Conservation (phyloP, 208 protist genomes). For the Blechomonas ayalai region DNA sequence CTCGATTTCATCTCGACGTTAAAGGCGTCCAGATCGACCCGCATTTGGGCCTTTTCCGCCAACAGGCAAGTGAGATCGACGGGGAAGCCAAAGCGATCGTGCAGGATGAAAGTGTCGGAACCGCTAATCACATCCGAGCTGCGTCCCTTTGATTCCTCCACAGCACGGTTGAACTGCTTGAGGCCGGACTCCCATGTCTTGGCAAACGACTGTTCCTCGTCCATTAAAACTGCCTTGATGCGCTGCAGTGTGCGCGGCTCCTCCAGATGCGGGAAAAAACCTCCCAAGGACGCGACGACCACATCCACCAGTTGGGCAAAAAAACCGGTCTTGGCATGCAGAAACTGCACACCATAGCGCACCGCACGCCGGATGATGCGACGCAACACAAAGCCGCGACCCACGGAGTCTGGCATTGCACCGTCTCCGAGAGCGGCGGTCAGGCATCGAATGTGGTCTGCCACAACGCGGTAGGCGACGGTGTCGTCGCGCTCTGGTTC, state of each 20-base stretch:
- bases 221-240: constrained; percentile 86
- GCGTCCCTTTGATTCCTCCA: constrained; percentile 49
- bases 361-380: constrained; percentile 97
- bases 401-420: constrained; percentile 90
- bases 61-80: constrained; percentile 97
- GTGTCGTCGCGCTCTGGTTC: constrained; percentile 84
- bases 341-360: constrained; percentile 94
- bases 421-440: constrained; percentile 96
- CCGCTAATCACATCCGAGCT: constrained; percentile 74
- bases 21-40: constrained; percentile 83
- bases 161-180: constrained; percentile 88
- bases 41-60: constrained; percentile 92
- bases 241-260: constrained; percentile 67
- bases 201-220: constrained; percentile 96
- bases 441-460: constrained; percentile 99
- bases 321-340: constrained; percentile 90
- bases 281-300: constrained; percentile 87
- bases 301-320: constrained; percentile 90
- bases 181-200: constrained; percentile 94
- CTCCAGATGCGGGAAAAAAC: constrained; percentile 93
- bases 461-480: constrained; percentile 97
- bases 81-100: constrained; percentile 97
- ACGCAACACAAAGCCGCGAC: constrained; percentile 96
- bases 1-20: constrained; percentile 79
- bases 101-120: constrained; percentile 89